A percentile compares a stretch with the other conserved stretches of the same genome.
These are phyloP conservation scores for Fusarium praegraminearum DNA, from an alignment of 2,329 filamentous ascomycete genomes.

Conservation along the genomic window DNA sequence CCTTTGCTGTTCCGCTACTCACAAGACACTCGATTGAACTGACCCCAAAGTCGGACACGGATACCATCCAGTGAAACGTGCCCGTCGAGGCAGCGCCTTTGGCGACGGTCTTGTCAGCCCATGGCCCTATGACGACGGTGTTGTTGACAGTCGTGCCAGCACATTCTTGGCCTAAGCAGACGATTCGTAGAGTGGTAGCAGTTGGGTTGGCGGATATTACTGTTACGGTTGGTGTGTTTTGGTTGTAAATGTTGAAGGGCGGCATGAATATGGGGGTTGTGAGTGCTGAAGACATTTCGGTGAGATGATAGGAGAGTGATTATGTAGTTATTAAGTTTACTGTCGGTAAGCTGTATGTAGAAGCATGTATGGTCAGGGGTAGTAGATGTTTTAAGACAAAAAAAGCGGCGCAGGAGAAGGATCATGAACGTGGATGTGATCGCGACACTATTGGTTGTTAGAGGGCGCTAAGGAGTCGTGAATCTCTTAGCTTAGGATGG, in stretches of 20 bases:
- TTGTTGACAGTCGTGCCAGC: neutral
- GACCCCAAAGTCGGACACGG: neutral
- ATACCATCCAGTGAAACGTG: conserved; percentile 15
- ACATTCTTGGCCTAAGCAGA: neutral
- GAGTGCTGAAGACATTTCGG: neutral
- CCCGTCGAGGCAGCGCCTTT: conserved; percentile 5
- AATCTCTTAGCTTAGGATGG: neutral
- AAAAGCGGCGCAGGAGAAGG: neutral
- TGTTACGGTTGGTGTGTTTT: neutral
- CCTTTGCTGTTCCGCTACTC: neutral
- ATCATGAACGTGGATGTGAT: neutral
- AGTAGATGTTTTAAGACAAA: neutral
- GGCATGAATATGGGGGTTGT: conserved; percentile 6
- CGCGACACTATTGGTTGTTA: neutral
- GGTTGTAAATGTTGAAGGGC: neutral
- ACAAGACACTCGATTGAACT: conserved; percentile 7
- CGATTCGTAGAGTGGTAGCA: conserved; percentile 1
- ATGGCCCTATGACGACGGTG: conserved; percentile 14
- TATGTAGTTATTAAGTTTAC: neutral
- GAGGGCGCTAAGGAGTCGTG: neutral
- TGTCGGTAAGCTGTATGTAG: rapidly evolving
- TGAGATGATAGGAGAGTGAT: neutral
- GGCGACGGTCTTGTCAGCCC: conserved; percentile 11
- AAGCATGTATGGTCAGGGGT: neutral
- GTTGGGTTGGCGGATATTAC: conserved; percentile 8